Conservation (phyloP, 2,329 filamentous ascomycete genomes). For the Colletotrichum tropicicola region DNA sequence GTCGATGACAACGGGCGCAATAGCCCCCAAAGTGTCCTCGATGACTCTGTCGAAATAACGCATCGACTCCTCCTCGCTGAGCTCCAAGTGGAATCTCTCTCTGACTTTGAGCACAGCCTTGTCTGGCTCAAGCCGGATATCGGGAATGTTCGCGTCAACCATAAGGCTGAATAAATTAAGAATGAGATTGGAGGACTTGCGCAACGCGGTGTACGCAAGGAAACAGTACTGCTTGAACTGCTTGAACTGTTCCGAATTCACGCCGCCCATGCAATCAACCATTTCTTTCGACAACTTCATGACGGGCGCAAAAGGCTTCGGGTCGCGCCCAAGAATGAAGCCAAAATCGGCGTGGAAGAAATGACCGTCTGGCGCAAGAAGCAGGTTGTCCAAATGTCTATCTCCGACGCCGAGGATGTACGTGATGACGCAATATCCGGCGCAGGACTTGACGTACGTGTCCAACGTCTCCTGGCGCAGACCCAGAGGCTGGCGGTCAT, state of each 20-base stretch:
- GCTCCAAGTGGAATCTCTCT: conserved; percentile 91
- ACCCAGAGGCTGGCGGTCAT: conserved; percentile 81
- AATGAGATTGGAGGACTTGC: conserved; percentile 90
- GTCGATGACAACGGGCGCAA: conserved; percentile 95
- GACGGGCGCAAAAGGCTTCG: conserved; percentile 94
- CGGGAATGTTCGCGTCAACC: conserved; percentile 97
- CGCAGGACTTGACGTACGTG: conserved; percentile 94
- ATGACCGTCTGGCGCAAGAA: conserved; percentile 87
- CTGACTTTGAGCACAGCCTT: conserved; percentile 95
- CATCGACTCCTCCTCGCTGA: conserved; percentile 92
- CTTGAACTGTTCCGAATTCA: conserved; percentile 80
- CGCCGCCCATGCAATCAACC: conserved; percentile 97
- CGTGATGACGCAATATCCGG: conserved; percentile 98
- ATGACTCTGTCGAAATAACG: conserved; percentile 88
- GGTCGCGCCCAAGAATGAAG: conserved; percentile 95
- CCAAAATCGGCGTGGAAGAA: conserved; percentile 99
- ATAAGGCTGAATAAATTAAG: conserved; percentile 96
- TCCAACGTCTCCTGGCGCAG: conserved; percentile 94
- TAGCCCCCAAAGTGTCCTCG: conserved; percentile 87
- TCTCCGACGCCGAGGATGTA: conserved; percentile 97
- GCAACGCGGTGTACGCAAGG: conserved; percentile 88
- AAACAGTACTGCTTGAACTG: conserved; percentile 97
- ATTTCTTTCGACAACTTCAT: conserved; percentile 99
- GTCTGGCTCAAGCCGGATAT: conserved; percentile 91
- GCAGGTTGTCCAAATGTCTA: conserved; percentile 92